Evolutionary conservation across 148 eudicot species (phyloP).

Genomic region (Cornus suecica): DNA sequence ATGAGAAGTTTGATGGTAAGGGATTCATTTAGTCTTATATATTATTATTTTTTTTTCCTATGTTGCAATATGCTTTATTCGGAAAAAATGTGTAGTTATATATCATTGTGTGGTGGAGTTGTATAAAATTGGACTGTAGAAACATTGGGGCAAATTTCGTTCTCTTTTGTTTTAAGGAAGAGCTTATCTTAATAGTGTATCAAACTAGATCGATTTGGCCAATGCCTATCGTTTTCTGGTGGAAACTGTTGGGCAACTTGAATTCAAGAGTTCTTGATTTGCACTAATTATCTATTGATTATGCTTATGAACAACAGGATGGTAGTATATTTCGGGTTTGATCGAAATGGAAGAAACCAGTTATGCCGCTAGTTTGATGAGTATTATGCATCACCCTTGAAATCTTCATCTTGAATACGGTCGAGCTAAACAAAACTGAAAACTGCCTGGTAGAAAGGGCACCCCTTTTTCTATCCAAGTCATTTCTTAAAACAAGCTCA

Average conservation of each 20-base stretch:
- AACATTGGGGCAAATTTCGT: not conserved
- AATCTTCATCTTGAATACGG: no score
- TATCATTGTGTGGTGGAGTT: no score
- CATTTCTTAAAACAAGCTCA: no score
- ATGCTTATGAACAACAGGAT: not conserved
- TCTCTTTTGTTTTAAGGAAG: not conserved
- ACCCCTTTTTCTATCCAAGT: no score
- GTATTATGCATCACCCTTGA: no score
- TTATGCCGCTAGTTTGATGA: no score
- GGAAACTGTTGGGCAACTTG: not conserved
- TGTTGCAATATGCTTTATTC: not conserved
- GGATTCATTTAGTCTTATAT: not conserved
- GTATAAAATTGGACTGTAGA: not conserved
- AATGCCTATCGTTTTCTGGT: not conserved
- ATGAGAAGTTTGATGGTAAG: slow-evolving; percentile 84
- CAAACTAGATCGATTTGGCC: not conserved
- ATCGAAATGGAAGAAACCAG: no score
- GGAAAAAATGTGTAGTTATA: no score
- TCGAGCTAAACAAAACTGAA: no score
- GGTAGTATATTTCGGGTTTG: not conserved
- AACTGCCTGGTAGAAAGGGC: no score
- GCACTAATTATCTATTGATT: not conserved
- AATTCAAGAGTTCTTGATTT: not conserved
- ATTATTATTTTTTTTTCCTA: no score
- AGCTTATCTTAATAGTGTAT: not conserved